Evolutionary conservation across 2,329 filamentous ascomycete genomes (phyloP).

Genomic region (Epichloe amarillans): DNA sequence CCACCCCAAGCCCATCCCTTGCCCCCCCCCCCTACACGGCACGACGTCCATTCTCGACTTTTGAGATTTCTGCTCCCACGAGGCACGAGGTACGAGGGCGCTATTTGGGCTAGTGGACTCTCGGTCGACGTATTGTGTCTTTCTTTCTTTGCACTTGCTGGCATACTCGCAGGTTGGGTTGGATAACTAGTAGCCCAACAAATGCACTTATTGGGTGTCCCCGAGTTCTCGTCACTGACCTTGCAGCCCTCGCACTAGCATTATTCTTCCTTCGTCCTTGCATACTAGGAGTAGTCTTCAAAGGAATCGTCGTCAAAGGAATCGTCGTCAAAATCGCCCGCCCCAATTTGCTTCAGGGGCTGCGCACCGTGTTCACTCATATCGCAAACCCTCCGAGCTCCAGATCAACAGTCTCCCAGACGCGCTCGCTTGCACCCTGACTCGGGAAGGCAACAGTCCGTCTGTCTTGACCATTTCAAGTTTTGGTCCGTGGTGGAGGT

Average conservation of each 20-base stretch:
- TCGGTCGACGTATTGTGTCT: not conserved
- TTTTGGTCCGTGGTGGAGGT: not conserved
- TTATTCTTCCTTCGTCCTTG: too few species aligned
- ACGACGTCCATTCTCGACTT: not conserved
- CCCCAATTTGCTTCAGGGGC: too few species aligned
- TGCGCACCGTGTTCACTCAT: too few species aligned
- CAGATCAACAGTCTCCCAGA: not conserved
- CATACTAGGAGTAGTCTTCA: too few species aligned
- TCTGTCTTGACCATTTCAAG: not conserved
- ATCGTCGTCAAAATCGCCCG: too few species aligned
- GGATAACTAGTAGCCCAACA: too few species aligned
- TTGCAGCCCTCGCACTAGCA: too few species aligned
- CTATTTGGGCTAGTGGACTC: not conserved
- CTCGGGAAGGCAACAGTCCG: not conserved
- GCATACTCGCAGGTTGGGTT: too few species aligned
- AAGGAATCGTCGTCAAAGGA: too few species aligned
- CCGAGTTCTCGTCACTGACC: too few species aligned
- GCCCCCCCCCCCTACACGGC: not conserved
- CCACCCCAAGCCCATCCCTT: constrained; percentile 14
- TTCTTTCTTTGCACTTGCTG: not conserved
- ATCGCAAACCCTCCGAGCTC: not conserved
- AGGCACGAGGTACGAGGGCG: not conserved
- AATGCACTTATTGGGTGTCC: too few species aligned
- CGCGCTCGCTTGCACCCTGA: not conserved
- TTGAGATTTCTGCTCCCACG: not conserved